Evolutionary conservation across 768 basidiomycete genomes (phyloP), one percentile per base, ranked within the genome.

Genomic region (Macrolepiota albuminosa): DNA sequence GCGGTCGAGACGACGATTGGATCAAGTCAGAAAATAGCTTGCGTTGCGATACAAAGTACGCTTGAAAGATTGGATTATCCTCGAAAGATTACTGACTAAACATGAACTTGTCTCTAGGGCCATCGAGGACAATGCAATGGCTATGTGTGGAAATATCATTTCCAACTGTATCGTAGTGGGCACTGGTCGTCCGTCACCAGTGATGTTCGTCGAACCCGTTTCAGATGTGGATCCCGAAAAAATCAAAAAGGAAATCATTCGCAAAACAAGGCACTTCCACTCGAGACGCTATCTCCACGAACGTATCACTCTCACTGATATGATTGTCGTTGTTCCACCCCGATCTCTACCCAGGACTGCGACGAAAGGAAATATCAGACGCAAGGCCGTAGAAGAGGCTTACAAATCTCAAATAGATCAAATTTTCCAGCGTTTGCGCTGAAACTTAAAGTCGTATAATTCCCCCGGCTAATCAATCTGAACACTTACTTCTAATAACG

Each of bases 361-460:
- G 21, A 90, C 90, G 13, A 92, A 92, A 74, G 89, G 90, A 33
- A 92, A 91, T 67, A 87, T 92, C 63, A 84, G 90, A 53, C 82
- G 90, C 48, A 82, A 79, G 64, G 89, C 87, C 13, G 88, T 91
- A 24, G 90, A 92, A 72, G 86, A 88, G 63, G 65, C 75, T 29
- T 89, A 82, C 75, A 77, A 78, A 66, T 64, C 68, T 29, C 74
- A 81, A 57, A 78, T 92, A 26, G 87, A 91, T 71, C 68, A 69
- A 39, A 79, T 89, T 40, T 90, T 85, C 64, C 70, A 53, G 37
- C 63, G 59, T 31, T 31, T 47, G 39, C 62, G 46, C n/a, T 63
- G 42, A 60, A 39, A 43, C 24, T 40, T 42, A n/a, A 50, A 29
- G n/a, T 33, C 63, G 10, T 42, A 54, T 43, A 43, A 54, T 60